These are phyloP conservation scores for Phalaenopsis aphrodite DNA, from an alignment of 106 monocot species.

Conservation along the genomic window DNA sequence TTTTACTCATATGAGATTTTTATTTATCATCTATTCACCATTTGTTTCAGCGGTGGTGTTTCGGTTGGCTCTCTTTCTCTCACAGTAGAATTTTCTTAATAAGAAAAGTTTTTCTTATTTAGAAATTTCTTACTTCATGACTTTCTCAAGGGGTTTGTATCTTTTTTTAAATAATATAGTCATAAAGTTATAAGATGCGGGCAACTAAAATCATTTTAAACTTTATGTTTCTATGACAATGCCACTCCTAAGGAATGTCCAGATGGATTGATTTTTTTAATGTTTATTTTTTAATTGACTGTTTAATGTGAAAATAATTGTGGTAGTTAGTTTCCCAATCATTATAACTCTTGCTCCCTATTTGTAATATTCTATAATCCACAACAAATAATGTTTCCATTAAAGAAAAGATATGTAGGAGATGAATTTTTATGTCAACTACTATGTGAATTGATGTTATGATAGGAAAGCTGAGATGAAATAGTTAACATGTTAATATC, in stretches of 20 bases:
- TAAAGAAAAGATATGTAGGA: too few species aligned
- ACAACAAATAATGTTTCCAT: too few species aligned
- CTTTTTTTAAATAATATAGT: not conserved
- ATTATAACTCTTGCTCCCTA: too few species aligned
- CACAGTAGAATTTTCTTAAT: not conserved
- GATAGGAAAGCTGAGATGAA: too few species aligned
- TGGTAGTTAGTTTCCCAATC: too few species aligned
- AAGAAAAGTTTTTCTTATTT: not conserved
- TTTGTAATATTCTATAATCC: too few species aligned
- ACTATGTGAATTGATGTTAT: too few species aligned
- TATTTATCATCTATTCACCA: not conserved
- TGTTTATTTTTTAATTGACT: not conserved
- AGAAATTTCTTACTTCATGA: not conserved
- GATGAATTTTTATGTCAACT: too few species aligned
- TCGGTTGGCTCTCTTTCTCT: not conserved
- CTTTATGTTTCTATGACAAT: not conserved
- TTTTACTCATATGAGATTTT: not conserved
- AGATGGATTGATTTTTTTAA: too few species aligned
- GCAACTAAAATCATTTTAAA: not conserved
- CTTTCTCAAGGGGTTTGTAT: not conserved
- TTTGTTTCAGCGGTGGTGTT: not conserved
- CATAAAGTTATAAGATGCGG: not conserved
- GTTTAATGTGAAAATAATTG: too few species aligned
- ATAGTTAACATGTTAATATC: too few species aligned
- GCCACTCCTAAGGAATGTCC: too few species aligned